A percentile compares a stretch with the other conserved stretches of the same genome.
These are phyloP conservation scores for Chrysanthemum makinoi DNA, from an alignment of 129 eudicot species.

Conservation along the genomic window DNA sequence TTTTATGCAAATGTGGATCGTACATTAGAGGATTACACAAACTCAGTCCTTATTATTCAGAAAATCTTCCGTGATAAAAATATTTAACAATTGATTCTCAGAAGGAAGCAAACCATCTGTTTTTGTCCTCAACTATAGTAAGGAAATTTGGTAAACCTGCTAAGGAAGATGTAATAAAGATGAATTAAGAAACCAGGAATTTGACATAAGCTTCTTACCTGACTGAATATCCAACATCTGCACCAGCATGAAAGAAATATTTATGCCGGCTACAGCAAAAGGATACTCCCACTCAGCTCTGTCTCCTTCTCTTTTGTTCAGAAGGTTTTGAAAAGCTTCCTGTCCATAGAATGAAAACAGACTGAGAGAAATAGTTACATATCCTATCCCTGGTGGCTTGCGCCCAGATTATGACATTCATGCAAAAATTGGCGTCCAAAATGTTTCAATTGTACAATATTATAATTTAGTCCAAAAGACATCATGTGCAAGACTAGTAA, in stretches of 20 bases:
- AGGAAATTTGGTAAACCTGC: slow-evolving; percentile 8
- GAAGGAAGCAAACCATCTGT: neutral
- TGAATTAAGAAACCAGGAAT: neutral
- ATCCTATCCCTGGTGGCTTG: neutral
- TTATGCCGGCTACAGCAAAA: slow-evolving; percentile 98
- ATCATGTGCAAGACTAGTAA: neutral
- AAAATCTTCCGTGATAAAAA: too few relatives aligned
- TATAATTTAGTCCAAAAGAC: neutral
- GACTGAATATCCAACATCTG: slow-evolving; percentile 98
- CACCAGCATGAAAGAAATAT: slow-evolving; percentile 89
- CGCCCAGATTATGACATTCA: neutral
- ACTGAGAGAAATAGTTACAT: neutral
- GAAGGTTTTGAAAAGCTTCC: slow-evolving; percentile 77
- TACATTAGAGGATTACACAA: too few relatives aligned
- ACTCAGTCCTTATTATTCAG: too few relatives aligned
- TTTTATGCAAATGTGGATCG: too few relatives aligned
- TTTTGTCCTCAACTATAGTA: neutral
- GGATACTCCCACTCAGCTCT: slow-evolving; percentile 99
- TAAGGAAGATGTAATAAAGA: slow-evolving; percentile 3
- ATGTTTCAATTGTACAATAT: neutral
- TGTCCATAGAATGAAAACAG: slow-evolving; percentile 20
- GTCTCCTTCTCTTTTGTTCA: slow-evolving; percentile 77
- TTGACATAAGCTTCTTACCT: slow-evolving; percentile 41
- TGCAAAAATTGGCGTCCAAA: neutral
- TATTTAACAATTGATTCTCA: neutral